Evolutionary conservation across 768 basidiomycete genomes (phyloP).

Genomic region (Tylopilus sp.): DNA sequence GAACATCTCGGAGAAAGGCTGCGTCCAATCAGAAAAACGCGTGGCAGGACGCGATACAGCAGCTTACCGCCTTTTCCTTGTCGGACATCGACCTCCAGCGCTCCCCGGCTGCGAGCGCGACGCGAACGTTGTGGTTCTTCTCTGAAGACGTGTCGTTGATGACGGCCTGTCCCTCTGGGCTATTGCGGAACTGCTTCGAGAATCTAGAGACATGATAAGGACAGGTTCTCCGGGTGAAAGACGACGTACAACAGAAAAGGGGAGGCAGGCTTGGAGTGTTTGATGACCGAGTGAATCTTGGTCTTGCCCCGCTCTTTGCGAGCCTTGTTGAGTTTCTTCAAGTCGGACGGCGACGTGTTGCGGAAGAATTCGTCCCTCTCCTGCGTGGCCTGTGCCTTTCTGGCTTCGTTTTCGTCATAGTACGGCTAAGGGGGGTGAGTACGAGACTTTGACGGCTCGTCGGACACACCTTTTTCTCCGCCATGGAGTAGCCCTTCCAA

Average conservation of each 20-base stretch:
- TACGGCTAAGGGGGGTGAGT: constrained; percentile 22
- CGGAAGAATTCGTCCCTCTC: constrained; percentile 29
- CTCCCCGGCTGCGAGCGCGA: constrained; percentile 15
- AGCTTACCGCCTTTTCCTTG: constrained; percentile 32
- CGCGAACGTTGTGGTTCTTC: neutral
- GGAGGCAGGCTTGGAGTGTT: neutral
- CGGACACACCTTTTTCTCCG: constrained; percentile 35
- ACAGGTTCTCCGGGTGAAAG: too few species aligned
- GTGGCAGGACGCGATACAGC: neutral
- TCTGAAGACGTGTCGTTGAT: constrained; percentile 5
- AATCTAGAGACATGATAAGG: constrained; percentile 14
- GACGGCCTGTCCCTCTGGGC: constrained; percentile 14
- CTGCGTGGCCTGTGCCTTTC: constrained; percentile 18
- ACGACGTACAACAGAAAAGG: constrained; percentile 30
- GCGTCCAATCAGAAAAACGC: neutral
- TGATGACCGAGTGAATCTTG: constrained; percentile 4
- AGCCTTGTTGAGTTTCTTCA: constrained; percentile 33
- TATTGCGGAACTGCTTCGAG: constrained; percentile 14
- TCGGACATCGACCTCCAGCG: constrained; percentile 32
- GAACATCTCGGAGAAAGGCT: constrained; percentile 23
- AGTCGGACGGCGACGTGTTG: constrained; percentile 11
- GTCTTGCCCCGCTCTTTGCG: constrained; percentile 27
- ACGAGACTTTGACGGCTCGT: neutral
- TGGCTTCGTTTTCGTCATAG: constrained; percentile 15
- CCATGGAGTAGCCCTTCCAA: constrained; percentile 33